Evolutionary conservation across 192 early-diverging fungal genomes (phyloP).

Genomic region (Coemansia sp.): DNA sequence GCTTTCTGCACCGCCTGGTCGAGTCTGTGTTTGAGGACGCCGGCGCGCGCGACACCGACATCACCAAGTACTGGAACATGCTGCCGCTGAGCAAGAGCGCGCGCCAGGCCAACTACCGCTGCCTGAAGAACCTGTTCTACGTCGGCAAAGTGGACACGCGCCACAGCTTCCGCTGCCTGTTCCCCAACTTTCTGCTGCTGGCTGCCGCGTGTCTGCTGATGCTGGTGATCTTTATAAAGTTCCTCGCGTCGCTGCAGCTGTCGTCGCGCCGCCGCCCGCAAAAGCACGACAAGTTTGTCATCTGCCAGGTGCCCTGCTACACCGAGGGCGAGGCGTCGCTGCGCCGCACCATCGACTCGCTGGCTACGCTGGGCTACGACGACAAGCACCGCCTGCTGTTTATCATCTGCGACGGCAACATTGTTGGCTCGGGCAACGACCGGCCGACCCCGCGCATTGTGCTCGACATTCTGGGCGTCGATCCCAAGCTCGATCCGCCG

Average conservation of each 20-base stretch:
- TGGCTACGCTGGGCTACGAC: conserved; percentile 72
- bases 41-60: conserved; percentile 53
- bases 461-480: conserved; percentile 82
- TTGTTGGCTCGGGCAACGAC: conserved; percentile 93
- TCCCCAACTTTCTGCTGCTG: conserved; percentile 83
- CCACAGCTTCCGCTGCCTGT: conserved; percentile 67
- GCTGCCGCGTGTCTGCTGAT: conserved; percentile 72
- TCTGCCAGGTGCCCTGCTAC: conserved; percentile 93
- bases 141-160: conserved; percentile 78
- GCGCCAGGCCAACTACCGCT: conserved; percentile 53
- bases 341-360: conserved; percentile 77
- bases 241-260: conserved; percentile 75
- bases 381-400: conserved; percentile 87
- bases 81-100: conserved; percentile 21
- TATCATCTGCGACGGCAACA: conserved; percentile 84
- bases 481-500: conserved; percentile 69
- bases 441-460: conserved; percentile 88
- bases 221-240: conserved; percentile 75
- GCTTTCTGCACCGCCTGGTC: conserved; percentile 56
- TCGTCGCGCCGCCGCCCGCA: conserved; percentile 68
- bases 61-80: conserved; percentile 55
- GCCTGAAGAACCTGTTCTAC: conserved; percentile 81
- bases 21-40: conserved; percentile 59
- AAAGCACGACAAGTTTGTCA: conserved; percentile 92
- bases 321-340: conserved; percentile 87